Evolutionary conservation across 768 basidiomycete genomes (phyloP).

Genomic region (Russula sp.): DNA sequence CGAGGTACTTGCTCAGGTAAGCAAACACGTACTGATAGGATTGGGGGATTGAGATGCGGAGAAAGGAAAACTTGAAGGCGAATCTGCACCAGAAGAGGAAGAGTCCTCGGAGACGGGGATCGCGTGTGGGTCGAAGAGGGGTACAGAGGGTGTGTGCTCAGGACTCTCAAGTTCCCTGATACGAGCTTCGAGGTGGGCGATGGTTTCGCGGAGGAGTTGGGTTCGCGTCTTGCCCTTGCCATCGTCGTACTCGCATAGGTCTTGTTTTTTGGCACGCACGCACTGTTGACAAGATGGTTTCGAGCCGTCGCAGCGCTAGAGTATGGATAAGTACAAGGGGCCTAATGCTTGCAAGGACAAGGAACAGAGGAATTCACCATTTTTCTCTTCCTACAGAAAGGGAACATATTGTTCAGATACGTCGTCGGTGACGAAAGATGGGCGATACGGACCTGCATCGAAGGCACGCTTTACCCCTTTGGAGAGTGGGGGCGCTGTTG

Average conservation of each 20-base stretch:
- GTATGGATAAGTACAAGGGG: background rate
- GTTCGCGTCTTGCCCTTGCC: constrained; percentile 81
- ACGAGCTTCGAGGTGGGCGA: constrained; percentile 62
- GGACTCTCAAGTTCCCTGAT: constrained; percentile 73
- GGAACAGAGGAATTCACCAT: constrained; percentile 12
- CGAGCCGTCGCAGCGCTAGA: constrained; percentile 67
- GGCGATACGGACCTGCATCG: constrained; percentile 23
- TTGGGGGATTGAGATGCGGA: constrained; percentile 32
- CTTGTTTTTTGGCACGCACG: constrained; percentile 66
- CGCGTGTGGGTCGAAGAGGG: constrained; percentile 62
- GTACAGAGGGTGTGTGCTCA: constrained; percentile 62
- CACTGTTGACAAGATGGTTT: constrained; percentile 81
- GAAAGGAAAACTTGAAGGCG: constrained; percentile 30
- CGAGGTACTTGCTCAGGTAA: constrained; percentile 40
- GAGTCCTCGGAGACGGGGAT: constrained; percentile 30
- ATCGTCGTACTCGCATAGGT: constrained; percentile 76
- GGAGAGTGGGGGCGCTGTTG: constrained; percentile 20
- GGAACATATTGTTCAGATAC: constrained; percentile 1
- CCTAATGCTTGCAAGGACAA: background rate
- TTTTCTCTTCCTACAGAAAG: constrained; percentile 22
- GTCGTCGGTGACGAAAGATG: background rate
- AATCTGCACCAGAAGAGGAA: constrained; percentile 33
- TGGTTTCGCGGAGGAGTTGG: constrained; percentile 71
- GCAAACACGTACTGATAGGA: constrained; percentile 39
- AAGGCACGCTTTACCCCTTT: constrained; percentile 26